Evolutionary conservation across 108 stramenopile genomes (phyloP), one percentile per base, ranked within the genome.

Genomic region (Skeletonema tropicum): DNA sequence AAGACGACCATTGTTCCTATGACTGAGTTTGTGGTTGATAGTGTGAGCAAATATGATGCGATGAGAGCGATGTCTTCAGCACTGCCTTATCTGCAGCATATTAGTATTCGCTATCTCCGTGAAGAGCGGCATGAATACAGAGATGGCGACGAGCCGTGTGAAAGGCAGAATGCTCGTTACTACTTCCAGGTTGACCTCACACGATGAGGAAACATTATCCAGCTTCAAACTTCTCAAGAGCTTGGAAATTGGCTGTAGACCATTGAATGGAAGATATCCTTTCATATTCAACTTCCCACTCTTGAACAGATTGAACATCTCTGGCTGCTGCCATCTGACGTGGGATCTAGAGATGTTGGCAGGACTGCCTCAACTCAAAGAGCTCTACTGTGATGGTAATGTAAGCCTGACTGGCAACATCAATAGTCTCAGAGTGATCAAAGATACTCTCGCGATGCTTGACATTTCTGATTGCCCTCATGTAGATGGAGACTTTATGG

Each of bases 31-130:
- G 7, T 7, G 5, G 66, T 67, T 6, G 8, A 67, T 21, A 17
- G 14, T 57, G 3, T 58, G 66, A 15, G 15, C 13, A 55, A 58
- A 67, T 67, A 55, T 55, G 19, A 67, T 55, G 66, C 66, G 3
- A 17, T 67, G 66, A 10, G 0, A 0, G 48, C n/a, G 66, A 67
- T 67, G 66, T 8, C 55, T 2, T 6, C 15, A 5, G 66, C 66
- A 0, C 57, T 67, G 6, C 66, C 66, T 0, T 0, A 55, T 60
- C 15, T 67, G 9, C 66, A 67, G 6, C n/a, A 67, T 6, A 67
- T 67, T 19, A 19, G 4, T 5, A 46, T 46, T n/a, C 0, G 4
- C 6, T 19, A 21, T 49, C 17, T 21, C 3, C 19, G 6, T 49
- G 19, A 2, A 23, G 26, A 29, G 2, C 26, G 26, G 26, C 29